Evolutionary conservation across 331 rosid genomes (phyloP).

Genomic region (Malus hybrid): DNA sequence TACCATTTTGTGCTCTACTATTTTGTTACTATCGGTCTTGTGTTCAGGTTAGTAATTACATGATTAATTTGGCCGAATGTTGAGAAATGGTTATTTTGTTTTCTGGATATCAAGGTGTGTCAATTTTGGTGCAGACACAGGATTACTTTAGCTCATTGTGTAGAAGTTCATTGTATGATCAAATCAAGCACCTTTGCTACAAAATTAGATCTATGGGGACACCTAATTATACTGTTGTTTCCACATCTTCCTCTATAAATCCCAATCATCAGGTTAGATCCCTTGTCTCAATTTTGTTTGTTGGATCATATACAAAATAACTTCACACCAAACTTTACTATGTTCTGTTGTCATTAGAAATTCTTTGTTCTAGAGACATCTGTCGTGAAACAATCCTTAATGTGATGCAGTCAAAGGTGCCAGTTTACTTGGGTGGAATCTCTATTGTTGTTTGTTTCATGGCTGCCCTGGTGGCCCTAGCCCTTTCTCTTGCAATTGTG

Average conservation of each 20-base stretch:
- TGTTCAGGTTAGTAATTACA: slow-evolving; percentile 48
- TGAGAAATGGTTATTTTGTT: not conserved
- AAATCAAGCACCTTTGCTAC: slow-evolving; percentile 57
- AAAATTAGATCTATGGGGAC: slow-evolving; percentile 66
- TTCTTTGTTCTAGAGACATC: not conserved
- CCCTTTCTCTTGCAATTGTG: slow-evolving; percentile 53
- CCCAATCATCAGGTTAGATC: slow-evolving; percentile 54
- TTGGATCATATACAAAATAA: not conserved
- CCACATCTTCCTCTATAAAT: slow-evolving; percentile 37
- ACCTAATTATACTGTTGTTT: slow-evolving; percentile 45
- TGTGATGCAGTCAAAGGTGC: slow-evolving; percentile 62
- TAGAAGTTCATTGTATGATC: slow-evolving; percentile 63
- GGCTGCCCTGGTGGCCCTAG: slow-evolving; percentile 58
- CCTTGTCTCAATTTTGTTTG: slow-evolving; percentile 4
- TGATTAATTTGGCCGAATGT: slow-evolving; percentile 10
- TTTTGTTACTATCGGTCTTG: slow-evolving; percentile 50
- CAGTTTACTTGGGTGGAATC: slow-evolving; percentile 71
- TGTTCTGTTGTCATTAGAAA: not conserved
- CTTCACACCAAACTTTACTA: not conserved
- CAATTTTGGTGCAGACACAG: slow-evolving; percentile 43
- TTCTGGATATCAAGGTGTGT: slow-evolving; percentile 12
- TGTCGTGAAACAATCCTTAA: slow-evolving; percentile 30
- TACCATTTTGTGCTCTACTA: slow-evolving; percentile 64
- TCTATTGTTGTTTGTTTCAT: slow-evolving; percentile 57
- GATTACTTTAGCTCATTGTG: slow-evolving; percentile 40